A percentile compares a stretch with the other conserved stretches of the same genome.
Evolutionary conservation across 2,329 filamentous ascomycete genomes (phyloP).

Genomic region (Beauveria asiatica): DNA sequence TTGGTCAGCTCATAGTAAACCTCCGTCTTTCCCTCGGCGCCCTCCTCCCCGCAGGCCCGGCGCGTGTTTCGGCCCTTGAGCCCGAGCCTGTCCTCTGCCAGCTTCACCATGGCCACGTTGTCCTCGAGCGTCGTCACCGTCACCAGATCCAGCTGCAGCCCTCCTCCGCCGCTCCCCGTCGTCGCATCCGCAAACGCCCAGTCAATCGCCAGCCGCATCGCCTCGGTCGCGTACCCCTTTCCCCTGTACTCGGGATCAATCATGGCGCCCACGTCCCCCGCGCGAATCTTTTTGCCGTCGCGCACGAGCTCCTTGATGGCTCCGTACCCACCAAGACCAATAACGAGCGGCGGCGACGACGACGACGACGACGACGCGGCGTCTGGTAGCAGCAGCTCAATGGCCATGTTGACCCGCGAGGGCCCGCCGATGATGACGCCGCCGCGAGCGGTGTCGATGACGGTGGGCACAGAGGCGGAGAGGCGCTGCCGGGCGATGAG

Average conservation of each 20-base stretch:
- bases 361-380: neutral
- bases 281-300: slow-evolving; percentile 14
- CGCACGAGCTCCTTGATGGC: slow-evolving; percentile 19
- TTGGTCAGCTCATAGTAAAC: slow-evolving; percentile 19
- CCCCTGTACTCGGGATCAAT: slow-evolving; percentile 18
- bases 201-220: slow-evolving; percentile 18
- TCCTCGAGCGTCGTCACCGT: slow-evolving; percentile 18
- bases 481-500: slow-evolving; percentile 17
- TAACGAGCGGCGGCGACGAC: slow-evolving; percentile 6
- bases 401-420: slow-evolving; percentile 18
- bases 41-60: slow-evolving; percentile 9
- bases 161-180: slow-evolving; percentile 20
- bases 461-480: slow-evolving; percentile 19
- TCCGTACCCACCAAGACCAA: slow-evolving; percentile 23
- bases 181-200: slow-evolving; percentile 18
- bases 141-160: slow-evolving; percentile 21
- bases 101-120: slow-evolving; percentile 18
- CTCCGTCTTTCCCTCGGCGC: slow-evolving; percentile 14
- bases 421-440: slow-evolving; percentile 15
- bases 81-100: slow-evolving; percentile 18
- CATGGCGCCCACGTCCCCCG: slow-evolving; percentile 22
- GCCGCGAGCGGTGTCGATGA: slow-evolving; percentile 10
- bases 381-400: slow-evolving; percentile 15
- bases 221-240: slow-evolving; percentile 19
- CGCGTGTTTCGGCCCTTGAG: slow-evolving; percentile 15